Evolutionary conservation across 768 basidiomycete genomes (phyloP), one percentile per base, ranked within the genome.

Genomic region (Sporobolomyces phaffii): DNA sequence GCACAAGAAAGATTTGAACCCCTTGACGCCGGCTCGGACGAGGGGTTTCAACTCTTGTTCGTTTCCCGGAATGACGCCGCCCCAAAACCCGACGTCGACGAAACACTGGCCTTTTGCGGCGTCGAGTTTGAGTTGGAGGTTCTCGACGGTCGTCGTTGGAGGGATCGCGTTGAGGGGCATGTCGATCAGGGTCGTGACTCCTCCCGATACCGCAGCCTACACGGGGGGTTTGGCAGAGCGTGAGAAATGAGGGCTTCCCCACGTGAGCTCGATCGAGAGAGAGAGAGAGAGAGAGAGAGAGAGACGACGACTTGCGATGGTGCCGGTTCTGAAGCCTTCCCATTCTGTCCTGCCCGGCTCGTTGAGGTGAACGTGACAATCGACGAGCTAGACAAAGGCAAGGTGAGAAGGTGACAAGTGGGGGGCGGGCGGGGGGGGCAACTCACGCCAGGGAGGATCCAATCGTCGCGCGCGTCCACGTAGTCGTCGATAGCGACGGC

Each of bases 141-240:
- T 85, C 8, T 79, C 79, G 11, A 91, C 83, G 0, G 90, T 92
- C 2, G 91, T 93, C 1, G 96, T 97, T 0, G 96, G 91, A 1
- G 94, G 94, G 60, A 98, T 89, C 3, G 92, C 94, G 78, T 99
- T 97, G 60, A 99, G 81, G 3, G 94, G 96, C 94, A 98, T 99
- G 79, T 98, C 96, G 36, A 97, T 87, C 26, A 98, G 80, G 9
- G 91, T 90, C 11, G 93, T 97, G n/a, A 97, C 85, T 10, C 94
- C 96, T 26, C 94, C 94, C 1, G 91, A 88, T 2, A 86, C 85
- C 2, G 94, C 94, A 24, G 94, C 94, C 54, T 68, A 29, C 17
- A 15, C 5, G 29, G 67, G 48, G 59, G 11, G 24, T 10, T n/a
- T n/a, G n/a, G n/a, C 2, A 9, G 18, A 24, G 5, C 3, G 22